Evolutionary conservation across 768 basidiomycete species (phyloP).

Genomic region (Tricholoma terreum): DNA sequence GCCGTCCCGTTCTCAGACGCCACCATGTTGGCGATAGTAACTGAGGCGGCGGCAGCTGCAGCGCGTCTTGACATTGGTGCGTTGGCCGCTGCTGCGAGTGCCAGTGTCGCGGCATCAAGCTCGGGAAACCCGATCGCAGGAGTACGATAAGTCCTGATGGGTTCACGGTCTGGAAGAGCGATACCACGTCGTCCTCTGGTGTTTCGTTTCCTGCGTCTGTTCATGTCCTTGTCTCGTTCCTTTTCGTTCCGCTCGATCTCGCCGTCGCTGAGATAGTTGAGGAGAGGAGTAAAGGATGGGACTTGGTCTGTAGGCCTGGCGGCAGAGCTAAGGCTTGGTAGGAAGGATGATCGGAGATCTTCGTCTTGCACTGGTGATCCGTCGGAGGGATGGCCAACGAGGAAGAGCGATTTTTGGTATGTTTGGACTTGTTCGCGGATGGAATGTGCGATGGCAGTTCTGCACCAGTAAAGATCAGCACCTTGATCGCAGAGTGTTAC

Average conservation of each 20-base stretch:
- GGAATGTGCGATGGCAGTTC: slow-evolving; percentile 92
- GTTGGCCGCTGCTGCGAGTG: slow-evolving; percentile 58
- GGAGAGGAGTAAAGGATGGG: slow-evolving; percentile 78
- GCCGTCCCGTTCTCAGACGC: slow-evolving; percentile 84
- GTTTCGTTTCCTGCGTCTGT: slow-evolving; percentile 79
- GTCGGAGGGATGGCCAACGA: slow-evolving; percentile 84
- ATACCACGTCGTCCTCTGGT: slow-evolving; percentile 80
- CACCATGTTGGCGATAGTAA: slow-evolving; percentile 90
- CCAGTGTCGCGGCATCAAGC: slow-evolving; percentile 66
- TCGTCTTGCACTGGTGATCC: slow-evolving; percentile 81
- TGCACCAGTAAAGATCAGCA: slow-evolving; percentile 27
- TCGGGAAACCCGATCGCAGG: slow-evolving; percentile 85
- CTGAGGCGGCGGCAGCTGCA: slow-evolving; percentile 78
- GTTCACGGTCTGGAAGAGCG: slow-evolving; percentile 88
- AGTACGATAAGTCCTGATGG: slow-evolving; percentile 87
- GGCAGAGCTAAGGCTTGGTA: slow-evolving; percentile 73
- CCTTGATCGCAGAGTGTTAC: neutral
- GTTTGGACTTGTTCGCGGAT: slow-evolving; percentile 94
- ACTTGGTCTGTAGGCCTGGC: slow-evolving; percentile 78
- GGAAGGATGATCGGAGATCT: slow-evolving; percentile 85
- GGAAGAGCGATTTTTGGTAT: slow-evolving; percentile 88
- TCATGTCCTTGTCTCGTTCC: slow-evolving; percentile 91
- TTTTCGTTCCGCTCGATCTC: slow-evolving; percentile 89
- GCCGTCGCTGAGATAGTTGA: slow-evolving; percentile 83
- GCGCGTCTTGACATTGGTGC: slow-evolving; percentile 76